Evolutionary conservation across 371 early-diverging fungal genomes (phyloP), one percentile per base, ranked within the genome.

Genomic region (Actinomucor elegans): DNA sequence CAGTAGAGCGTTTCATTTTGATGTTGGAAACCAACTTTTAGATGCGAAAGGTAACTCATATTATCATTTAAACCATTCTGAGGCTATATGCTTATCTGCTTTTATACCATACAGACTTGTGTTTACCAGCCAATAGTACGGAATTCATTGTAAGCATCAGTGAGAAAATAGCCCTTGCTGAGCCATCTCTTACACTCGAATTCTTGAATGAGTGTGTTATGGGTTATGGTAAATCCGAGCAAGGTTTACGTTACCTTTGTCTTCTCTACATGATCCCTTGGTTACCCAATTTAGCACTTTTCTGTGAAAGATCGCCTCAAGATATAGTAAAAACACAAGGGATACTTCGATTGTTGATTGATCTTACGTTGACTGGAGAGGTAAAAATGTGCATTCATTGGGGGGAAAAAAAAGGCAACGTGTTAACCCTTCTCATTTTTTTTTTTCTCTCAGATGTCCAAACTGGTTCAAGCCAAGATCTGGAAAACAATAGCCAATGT

Each of bases 221-320:
- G 49, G 92, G 93, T 0, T 90, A 92, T 59, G 75, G 83, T 23
- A 87, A 85, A 64, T 86, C 90, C 0, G 81, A 79, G 27, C 81
- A 79, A 28, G 79, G 79, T 14, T 54, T 76, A 20, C 87, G 89
- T 54, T 88, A 88, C 36, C 79, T 88, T 37, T 89, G 89, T 40
- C 73, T 96, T 33, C 84, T 92, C 57, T 94, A 92, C 64, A 85
- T 94, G 71, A 79, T 83, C 5, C 94, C 95, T 0, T 96, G 95
- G 96, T 54, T 94, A 29, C 60, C 81, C 11, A 93, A 93, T 48
- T 64, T 96, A 33, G 82, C 83, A 7, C 68, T 79, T 45, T 85
- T 79, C 41, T 77, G 78, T 33, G 59, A 58, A 28, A 47, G 65
- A 7, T 62, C 66, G 1, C 58, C 73, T 47, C 59, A 68, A 24